These are phyloP conservation scores for Rhododendron griersonianum DNA, from an alignment of 148 eudicot genomes.

Conservation along the genomic window DNA sequence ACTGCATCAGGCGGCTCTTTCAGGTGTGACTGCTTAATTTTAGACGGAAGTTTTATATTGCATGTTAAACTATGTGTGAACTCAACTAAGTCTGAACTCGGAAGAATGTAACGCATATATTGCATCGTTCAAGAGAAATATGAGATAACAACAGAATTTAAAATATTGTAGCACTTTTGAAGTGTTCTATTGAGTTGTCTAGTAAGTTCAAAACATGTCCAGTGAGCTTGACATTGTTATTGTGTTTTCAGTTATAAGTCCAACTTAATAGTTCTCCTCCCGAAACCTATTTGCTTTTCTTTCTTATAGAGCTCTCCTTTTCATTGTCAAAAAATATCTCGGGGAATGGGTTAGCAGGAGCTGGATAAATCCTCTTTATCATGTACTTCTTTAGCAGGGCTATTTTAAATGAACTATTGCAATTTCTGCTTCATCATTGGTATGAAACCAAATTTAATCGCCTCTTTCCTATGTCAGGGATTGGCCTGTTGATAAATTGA, in stretches of 20 bases:
- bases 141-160: background rate
- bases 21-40: conserved; percentile 48
- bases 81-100: background rate
- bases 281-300: background rate
- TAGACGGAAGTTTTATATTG: background rate
- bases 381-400: background rate
- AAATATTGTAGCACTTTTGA: background rate
- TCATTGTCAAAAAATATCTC: background rate
- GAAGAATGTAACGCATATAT: background rate
- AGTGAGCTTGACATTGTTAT: background rate
- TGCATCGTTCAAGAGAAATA: background rate
- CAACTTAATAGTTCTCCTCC: background rate
- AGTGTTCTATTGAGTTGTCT: background rate
- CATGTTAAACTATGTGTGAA: background rate
- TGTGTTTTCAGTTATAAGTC: background rate
- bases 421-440: background rate
- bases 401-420: background rate
- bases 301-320: background rate
- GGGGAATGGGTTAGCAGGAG: background rate
- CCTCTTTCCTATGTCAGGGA: conserved; percentile 47
- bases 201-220: conserved; percentile 2
- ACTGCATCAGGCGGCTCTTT: conserved; percentile 99
- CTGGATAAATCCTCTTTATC: background rate
- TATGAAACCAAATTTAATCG: background rate
- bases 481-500: conserved; percentile 92